Evolutionary conservation across 2,329 filamentous ascomycete species (phyloP).

Genomic region (Ceratocystis variospora): DNA sequence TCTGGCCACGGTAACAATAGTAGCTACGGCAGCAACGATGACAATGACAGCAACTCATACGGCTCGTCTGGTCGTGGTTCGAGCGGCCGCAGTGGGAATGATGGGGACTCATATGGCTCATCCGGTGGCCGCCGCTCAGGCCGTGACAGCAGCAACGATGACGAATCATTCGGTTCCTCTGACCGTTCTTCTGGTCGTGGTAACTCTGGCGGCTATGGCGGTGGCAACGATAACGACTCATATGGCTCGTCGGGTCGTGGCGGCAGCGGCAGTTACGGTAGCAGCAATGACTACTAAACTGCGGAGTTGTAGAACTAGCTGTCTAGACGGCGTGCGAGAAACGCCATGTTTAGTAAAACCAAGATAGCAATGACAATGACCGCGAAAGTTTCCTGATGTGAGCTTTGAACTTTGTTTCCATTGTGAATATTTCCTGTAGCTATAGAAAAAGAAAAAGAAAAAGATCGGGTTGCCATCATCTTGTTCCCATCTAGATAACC

Average conservation of each 20-base stretch:
- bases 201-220: not conserved
- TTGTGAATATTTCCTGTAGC: not conserved
- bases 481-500: not conserved
- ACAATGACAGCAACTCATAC: slow-evolving; percentile 21
- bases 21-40: slow-evolving; percentile 8
- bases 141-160: slow-evolving; percentile 6
- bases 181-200: slow-evolving; percentile 11
- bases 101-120: slow-evolving; percentile 16
- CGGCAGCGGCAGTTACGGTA: slow-evolving; percentile 16
- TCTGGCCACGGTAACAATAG: slow-evolving; percentile 15
- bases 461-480: not conserved
- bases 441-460: not conserved
- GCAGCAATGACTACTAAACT: slow-evolving; percentile 22
- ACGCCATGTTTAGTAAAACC: not conserved
- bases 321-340: not conserved
- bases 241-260: slow-evolving; percentile 22
- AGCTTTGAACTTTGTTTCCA: not conserved
- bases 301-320: not conserved
- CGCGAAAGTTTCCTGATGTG: not conserved
- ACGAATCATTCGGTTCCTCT: slow-evolving; percentile 22
- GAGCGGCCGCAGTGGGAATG: slow-evolving; percentile 19
- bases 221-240: slow-evolving; percentile 17
- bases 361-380: not conserved
- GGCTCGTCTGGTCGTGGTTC: slow-evolving; percentile 22
- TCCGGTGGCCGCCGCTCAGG: slow-evolving; percentile 11